Conservation (phyloP, 495 filamentous ascomycete species). For the Pseudoneurospora amorphoporcata region DNA sequence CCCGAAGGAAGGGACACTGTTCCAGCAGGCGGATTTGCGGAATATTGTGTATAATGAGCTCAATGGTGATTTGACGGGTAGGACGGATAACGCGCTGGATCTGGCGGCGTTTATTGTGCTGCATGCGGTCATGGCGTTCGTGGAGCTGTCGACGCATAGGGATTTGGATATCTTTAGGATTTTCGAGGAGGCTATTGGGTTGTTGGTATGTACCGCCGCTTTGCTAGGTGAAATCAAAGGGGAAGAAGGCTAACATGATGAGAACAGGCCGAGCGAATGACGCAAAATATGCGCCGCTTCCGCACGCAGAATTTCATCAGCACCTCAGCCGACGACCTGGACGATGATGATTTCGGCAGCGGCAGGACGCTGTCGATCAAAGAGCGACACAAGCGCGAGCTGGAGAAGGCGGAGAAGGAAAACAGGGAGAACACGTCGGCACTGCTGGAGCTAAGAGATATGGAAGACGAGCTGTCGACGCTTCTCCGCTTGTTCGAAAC, state of each 20-base stretch:
- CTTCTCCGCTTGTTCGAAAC: conserved; percentile 48
- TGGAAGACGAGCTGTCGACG: conserved; percentile 54
- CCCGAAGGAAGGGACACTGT: conserved; percentile 43
- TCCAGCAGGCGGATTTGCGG: conserved; percentile 51
- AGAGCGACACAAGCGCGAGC: conserved; percentile 42
- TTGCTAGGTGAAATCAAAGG: not conserved
- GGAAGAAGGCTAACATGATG: not conserved
- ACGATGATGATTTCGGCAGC: conserved; percentile 36
- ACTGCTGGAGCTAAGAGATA: conserved; percentile 53
- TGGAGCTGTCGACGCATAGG: conserved; percentile 47
- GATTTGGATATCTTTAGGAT: conserved; percentile 56
- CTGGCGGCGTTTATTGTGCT: conserved; percentile 51
- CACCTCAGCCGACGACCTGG: conserved; percentile 34
- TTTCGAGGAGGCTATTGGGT: conserved; percentile 58
- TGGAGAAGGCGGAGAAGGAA: conserved; percentile 37
- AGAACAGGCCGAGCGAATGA: conserved; percentile 50
- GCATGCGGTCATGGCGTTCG: conserved; percentile 52
- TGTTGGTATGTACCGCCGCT: conserved; percentile 34
- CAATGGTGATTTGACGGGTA: conserved; percentile 55
- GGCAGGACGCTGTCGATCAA: conserved; percentile 34
- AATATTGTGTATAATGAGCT: conserved; percentile 59
- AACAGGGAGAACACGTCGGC: conserved; percentile 56
- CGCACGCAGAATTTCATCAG: conserved; percentile 38
- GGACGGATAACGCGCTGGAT: conserved; percentile 52
- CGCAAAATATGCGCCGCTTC: conserved; percentile 52